Evolutionary conservation across 1,139 yeast species (phyloP).

Genomic region (Arxiozyma slooffiae): DNA sequence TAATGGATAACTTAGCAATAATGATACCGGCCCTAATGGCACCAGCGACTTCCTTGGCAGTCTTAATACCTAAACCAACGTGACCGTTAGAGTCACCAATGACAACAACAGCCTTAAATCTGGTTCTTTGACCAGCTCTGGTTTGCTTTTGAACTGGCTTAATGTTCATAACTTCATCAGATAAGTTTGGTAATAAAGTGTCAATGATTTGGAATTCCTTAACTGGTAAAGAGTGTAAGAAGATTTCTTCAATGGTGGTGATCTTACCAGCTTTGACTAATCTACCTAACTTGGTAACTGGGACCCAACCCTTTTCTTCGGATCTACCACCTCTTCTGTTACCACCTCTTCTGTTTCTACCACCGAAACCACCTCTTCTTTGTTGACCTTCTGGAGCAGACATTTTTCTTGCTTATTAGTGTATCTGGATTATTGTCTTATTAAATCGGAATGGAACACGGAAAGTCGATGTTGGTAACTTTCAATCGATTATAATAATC

Average conservation of each 20-base stretch:
- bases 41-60: conserved; percentile 99
- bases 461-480: conserved; percentile 88
- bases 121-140: conserved; percentile 99
- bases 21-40: conserved; percentile 99
- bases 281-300: conserved; percentile 99
- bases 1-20: conserved; percentile 96
- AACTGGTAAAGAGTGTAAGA: conserved; percentile 98
- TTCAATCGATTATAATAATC: conserved; percentile 51
- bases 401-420: conserved; percentile 40
- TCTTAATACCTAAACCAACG: conserved; percentile 99
- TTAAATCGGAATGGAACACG: conserved; percentile 74
- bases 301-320: conserved; percentile 99
- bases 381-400: conserved; percentile 35
- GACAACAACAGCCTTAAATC: conserved; percentile 99
- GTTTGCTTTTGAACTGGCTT: conserved; percentile 99
- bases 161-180: conserved; percentile 99
- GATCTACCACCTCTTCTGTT: conserved; percentile 59
- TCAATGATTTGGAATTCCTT: conserved; percentile 99
- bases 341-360: conserved; percentile 52
- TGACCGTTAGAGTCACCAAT: conserved; percentile 99
- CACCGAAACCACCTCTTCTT: conserved; percentile 61
- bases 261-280: conserved; percentile 98
- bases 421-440: conserved; percentile 15
- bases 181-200: conserved; percentile 87
- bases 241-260: conserved; percentile 93